These are phyloP conservation scores for Pseudisothecium myosuroides DNA, from an alignment of 225 moss, liverwort and hornwort species.

Conservation along the genomic window DNA sequence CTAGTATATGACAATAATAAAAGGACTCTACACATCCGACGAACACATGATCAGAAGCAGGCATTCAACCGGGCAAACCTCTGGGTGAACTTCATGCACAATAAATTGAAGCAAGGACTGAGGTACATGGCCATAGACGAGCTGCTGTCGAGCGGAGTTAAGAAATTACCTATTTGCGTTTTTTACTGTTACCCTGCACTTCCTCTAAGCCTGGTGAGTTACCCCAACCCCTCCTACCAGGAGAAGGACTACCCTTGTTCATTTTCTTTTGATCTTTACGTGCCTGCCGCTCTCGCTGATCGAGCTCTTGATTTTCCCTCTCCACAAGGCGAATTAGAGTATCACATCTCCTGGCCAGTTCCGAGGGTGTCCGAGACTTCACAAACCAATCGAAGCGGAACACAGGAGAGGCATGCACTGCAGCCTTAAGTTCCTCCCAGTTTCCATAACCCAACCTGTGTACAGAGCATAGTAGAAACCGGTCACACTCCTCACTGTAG, in stretches of 20 bases:
- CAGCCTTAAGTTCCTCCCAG: constrained; percentile 99
- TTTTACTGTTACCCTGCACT: constrained; percentile 64
- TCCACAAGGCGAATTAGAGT: constrained; percentile 97
- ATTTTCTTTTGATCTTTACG: constrained; percentile 97
- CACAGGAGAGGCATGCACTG: constrained; percentile 88
- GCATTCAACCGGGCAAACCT: neutral
- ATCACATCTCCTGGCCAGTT: constrained; percentile 91
- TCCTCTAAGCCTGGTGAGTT: constrained; percentile 55
- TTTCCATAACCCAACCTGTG: constrained; percentile 98
- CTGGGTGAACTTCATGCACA: neutral
- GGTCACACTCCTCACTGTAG: constrained; percentile 96
- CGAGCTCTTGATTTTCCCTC: constrained; percentile 95
- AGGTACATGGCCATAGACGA: neutral
- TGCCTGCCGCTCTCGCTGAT: constrained; percentile 97
- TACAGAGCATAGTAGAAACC: constrained; percentile 78
- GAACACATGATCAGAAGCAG: neutral
- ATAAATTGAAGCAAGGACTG: neutral
- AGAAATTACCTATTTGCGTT: constrained; percentile 72
- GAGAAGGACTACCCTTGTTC: constrained; percentile 84
- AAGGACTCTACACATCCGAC: neutral
- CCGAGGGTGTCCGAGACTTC: constrained; percentile 91
- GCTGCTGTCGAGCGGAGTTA: neutral
- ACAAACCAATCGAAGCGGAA: constrained; percentile 99
- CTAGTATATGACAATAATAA: neutral
- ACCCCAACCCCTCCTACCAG: constrained; percentile 72